Percentiles rank a stretch among this genome's conserved stretches.
phyloP scores from a whole-genome alignment of 495 filamentous ascomycete species.

The Pseudoneurospora amorphoporcata region DNA sequence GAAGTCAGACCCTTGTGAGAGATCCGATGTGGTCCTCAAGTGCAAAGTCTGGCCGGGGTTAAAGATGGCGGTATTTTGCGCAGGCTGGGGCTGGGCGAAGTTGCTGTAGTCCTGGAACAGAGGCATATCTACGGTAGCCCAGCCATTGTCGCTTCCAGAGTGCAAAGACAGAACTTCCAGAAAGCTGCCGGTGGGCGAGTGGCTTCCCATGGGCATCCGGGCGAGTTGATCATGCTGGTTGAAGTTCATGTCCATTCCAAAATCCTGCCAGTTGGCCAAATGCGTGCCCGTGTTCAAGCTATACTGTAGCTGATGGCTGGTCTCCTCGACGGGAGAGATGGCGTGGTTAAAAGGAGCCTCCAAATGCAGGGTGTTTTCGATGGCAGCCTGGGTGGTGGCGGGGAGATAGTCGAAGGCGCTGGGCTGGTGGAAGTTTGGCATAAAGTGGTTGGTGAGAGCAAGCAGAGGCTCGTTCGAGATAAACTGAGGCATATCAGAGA shows the following conservation, averaged over 20 bases:
- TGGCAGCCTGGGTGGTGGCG: conserved; percentile 52
- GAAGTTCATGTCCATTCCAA: conserved; percentile 49
- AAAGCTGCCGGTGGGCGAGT: conserved; percentile 74
- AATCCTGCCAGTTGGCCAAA: conserved; percentile 64
- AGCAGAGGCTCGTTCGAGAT: conserved; percentile 41
- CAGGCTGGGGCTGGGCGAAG: conserved; percentile 36
- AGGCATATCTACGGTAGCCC: conserved; percentile 56
- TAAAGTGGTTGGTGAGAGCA: conserved; percentile 34
- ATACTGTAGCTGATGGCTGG: conserved; percentile 54
- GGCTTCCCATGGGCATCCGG: conserved; percentile 50
- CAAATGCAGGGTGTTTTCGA: conserved; percentile 54
- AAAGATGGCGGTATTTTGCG: conserved; percentile 58
- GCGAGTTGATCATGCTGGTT: conserved; percentile 42
- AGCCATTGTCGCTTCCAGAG: conserved; percentile 75
- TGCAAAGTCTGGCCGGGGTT: conserved; percentile 81
- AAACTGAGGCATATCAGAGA: conserved; percentile 41
- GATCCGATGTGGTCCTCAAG: conserved; percentile 72
- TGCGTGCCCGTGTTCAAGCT: conserved; percentile 17
- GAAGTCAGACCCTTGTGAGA: conserved; percentile 57
- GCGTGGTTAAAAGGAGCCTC: conserved; percentile 47
- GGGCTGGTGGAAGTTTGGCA: conserved; percentile 36
- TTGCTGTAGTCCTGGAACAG: conserved; percentile 34
- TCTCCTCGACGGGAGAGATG: conserved; percentile 53
- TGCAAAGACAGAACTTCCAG: conserved; percentile 73
- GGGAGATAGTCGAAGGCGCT: conserved; percentile 60